Evolutionary conservation across 306 rosid species (phyloP), one percentile per base, ranked within the genome.

Genomic region (Adenanthera pavonina): DNA sequence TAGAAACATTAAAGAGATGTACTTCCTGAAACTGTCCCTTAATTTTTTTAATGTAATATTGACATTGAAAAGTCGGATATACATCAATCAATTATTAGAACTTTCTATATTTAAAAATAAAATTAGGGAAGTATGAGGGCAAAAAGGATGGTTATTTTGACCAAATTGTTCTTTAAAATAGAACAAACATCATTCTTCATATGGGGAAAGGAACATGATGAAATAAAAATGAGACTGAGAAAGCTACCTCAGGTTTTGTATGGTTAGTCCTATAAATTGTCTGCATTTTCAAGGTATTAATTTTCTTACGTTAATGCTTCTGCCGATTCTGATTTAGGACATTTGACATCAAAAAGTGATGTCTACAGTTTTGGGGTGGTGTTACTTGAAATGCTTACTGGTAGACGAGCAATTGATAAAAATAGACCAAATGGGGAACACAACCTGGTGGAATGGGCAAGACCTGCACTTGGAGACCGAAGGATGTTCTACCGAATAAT

Each of bases 321-420:
- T 67, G 44, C 67, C 36, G 46, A 79, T 72, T 69, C 78, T 79
- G 76, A 69, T 38, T 25, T 70, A 95, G 99, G 99, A 53, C 99
- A 95, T 88, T 73, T 95, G 91, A 88, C 99, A 52, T 87, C 97
- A 9, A 95, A 93, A 82, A 95, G 95, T 66, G 99, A 95, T 54
- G 99, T 95, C 77, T 95, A 93, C 82, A 92, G 99, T 87, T 95
- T 92, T 72, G 99, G 99, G 61, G 99, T 95, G 30, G 99, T 95
- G 41, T 86, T 95, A 60, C 96, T 95, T 3, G 99, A 95, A 84
- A 89, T 95, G 94, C 87, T 95, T 67, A 93, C 95, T 0, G 99
- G 99, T n/a, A 88, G 97, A 56, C 81, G 99, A 86, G 89, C 98
- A 7, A 89, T 93, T 83, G 99, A 95, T 72, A 95, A 95, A 87